Conservation (phyloP, 129 eudicot genomes). For the Helianthus annuus region DNA sequence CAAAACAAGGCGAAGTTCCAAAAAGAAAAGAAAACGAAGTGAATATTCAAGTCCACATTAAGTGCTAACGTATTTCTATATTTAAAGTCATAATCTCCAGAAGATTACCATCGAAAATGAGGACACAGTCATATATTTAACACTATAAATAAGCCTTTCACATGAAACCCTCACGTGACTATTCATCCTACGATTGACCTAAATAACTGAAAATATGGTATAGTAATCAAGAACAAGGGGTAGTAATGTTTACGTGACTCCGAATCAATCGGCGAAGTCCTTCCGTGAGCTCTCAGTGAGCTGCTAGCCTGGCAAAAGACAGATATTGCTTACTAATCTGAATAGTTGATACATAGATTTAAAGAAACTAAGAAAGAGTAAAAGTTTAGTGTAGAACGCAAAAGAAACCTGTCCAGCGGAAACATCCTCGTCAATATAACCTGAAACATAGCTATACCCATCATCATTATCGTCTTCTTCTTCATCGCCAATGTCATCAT, state of each 20-base stretch:
- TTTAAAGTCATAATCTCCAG: not conserved
- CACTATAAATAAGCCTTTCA: not conserved
- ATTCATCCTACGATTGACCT: not conserved
- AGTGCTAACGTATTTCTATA: not conserved
- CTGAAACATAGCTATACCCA: too few species aligned
- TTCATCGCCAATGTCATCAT: too few species aligned
- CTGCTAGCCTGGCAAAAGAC: not conserved
- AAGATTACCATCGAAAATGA: not conserved
- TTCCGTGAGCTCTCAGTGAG: not conserved
- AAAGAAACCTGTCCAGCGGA: not conserved
- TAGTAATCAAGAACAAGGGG: not conserved
- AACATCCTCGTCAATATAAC: not conserved
- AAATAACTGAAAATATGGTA: not conserved
- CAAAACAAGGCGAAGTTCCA: not conserved
- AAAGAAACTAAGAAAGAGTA: not conserved
- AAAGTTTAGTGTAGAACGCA: not conserved
- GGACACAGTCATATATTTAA: not conserved
- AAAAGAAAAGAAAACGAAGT: not conserved
- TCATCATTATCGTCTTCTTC: too few species aligned
- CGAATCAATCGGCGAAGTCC: not conserved
- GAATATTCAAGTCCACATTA: not conserved
- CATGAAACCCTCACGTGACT: not conserved
- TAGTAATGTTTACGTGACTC: conserved; percentile 5
- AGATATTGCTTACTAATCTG: not conserved
- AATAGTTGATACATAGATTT: not conserved